Evolutionary conservation across 2,329 filamentous ascomycete genomes (phyloP).

Genomic region (Claviceps africana): DNA sequence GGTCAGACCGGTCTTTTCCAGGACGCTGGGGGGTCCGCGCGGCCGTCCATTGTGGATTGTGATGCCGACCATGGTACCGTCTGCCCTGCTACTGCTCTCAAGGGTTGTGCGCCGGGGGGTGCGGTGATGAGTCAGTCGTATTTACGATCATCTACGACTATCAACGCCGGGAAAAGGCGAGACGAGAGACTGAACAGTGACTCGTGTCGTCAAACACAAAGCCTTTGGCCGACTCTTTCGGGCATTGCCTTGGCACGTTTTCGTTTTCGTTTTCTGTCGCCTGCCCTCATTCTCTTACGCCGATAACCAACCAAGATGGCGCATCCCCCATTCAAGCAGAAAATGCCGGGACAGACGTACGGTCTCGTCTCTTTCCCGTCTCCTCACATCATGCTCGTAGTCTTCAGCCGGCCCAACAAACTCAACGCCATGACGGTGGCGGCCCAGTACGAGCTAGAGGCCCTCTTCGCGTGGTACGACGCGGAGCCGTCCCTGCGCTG

Average conservation of each 20-base stretch:
- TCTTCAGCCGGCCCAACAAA: slow-evolving; percentile 41
- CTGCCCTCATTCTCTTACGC: background rate
- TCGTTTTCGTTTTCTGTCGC: too few species aligned
- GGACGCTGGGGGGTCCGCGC: background rate
- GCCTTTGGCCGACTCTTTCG: background rate
- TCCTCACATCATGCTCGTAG: slow-evolving; percentile 27
- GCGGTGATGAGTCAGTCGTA: background rate
- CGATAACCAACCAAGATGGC: background rate
- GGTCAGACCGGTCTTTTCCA: background rate
- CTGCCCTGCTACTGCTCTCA: too few species aligned
- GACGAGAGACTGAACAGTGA: background rate
- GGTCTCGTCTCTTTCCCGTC: slow-evolving; percentile 21
- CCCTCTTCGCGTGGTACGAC: slow-evolving; percentile 48
- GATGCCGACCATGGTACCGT: too few species aligned
- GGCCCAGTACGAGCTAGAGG: slow-evolving; percentile 34
- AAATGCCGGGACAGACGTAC: slow-evolving; percentile 17
- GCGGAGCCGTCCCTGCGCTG: slow-evolving; percentile 44
- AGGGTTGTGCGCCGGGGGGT: background rate
- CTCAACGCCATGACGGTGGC: slow-evolving; percentile 42
- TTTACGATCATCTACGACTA: background rate
- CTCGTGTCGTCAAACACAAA: background rate
- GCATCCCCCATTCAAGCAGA: background rate
- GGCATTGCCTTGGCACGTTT: background rate
- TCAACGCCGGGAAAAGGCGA: too few species aligned
- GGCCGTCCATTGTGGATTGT: too few species aligned